Evolutionary conservation across 768 basidiomycete species (phyloP), one percentile per base, ranked within the genome.

Genomic region (Sarcomyxa edulis): DNA sequence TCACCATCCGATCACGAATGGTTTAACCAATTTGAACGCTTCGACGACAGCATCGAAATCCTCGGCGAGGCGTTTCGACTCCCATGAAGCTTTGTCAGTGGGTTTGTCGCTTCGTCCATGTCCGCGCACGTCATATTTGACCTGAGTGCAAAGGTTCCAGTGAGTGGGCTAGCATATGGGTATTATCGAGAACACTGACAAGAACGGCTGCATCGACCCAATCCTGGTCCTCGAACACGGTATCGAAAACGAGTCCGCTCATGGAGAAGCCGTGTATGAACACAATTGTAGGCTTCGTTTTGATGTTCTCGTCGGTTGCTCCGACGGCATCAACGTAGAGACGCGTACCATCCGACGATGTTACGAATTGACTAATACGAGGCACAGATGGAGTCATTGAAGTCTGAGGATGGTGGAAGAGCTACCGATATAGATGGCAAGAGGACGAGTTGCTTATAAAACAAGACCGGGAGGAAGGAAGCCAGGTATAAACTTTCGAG

Each of bases 241-340:
- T 48, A 35, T 65, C 61, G 40, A 59, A 68, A 12, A 44, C 51
- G 12, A 51, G 37, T 20, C 50, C 43, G 19, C 52, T 51, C 41
- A 59, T 50, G 6, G 49, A 50, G 32, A 60, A 50, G 5, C 66
- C 66, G 38, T 62, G 66, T 8, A 65, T 53, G 43, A 65, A 60
- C 30, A 68, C 56, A 18, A 68, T 34, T 16, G 53, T 44, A 14
- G 57, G 61, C 29, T 59, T 55, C 9, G 48, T 34, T n/a, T n/a
- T n/a, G n/a, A n/a, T n/a, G n/a, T n/a, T n/a, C n/a, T n/a, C n/a
- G n/a, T n/a, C n/a, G 9, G 58, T 51, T 40, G 63, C 48, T n/a
- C 64, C 64, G 3, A 41, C 45, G n/a, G 60, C 58, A 27, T 64
- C 53, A 5, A 62, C 60, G 42, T 56, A 64, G 24, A 69, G 56